Conservation (phyloP, 2,329 filamentous ascomycete genomes). For the Sclerotinia borealis region DNA sequence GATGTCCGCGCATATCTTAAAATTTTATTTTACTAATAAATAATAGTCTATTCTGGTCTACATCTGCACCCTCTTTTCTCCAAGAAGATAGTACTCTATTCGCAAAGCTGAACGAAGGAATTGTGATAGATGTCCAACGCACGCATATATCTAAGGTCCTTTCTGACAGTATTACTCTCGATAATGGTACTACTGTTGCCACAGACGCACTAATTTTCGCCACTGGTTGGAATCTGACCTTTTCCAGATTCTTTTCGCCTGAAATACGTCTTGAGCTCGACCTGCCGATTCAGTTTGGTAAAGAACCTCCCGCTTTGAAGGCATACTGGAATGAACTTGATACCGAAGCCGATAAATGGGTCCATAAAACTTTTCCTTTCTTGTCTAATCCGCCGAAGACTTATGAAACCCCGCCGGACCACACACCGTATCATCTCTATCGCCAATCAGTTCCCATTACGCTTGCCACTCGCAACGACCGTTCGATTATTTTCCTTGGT, state of each 20-base stretch:
- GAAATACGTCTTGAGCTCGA: constrained; percentile 9
- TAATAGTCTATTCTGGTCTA: constrained; percentile 9
- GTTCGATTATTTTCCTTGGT: constrained; percentile 33
- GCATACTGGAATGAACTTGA: constrained; percentile 4
- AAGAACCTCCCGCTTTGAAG: neutral
- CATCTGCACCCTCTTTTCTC: constrained; percentile 7
- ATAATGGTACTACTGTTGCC: neutral
- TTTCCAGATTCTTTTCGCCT: constrained; percentile 5
- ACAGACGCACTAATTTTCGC: constrained; percentile 8
- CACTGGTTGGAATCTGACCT: constrained; percentile 10
- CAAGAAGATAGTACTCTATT: constrained; percentile 4
- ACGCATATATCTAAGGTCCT: constrained; percentile 1
- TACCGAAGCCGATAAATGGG: constrained; percentile 1
- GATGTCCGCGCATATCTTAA: neutral
- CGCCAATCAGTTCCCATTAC: constrained; percentile 25
- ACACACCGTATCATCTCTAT: constrained; percentile 38
- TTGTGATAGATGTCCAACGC: constrained; percentile 3
- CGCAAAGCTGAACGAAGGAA: neutral
- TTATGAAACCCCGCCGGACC: neutral
- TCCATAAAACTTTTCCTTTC: constrained; percentile 11
- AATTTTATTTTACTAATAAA: neutral
- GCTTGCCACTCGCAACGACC: constrained; percentile 29
- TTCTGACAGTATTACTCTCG: neutral
- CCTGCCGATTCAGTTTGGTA: neutral
- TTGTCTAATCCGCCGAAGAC: constrained; percentile 9